Evolutionary conservation across 169 alveolate species (phyloP), one percentile per base, ranked within the genome.

Genomic region (Pseudocohnilembus persalinus): DNA sequence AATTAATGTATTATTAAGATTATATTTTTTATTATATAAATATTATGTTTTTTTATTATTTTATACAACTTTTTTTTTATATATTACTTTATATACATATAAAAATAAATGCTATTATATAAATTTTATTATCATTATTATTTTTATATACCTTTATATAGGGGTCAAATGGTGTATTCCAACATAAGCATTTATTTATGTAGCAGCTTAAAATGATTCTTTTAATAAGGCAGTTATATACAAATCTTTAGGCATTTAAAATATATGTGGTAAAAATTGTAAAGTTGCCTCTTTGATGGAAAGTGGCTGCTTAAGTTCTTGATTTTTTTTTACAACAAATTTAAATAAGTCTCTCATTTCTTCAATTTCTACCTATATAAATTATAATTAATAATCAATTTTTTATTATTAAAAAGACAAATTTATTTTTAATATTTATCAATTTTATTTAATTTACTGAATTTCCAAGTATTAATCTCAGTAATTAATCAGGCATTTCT

Each of bases 401-500:
- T n/a, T n/a, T n/a, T 49, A 49, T 11, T 49, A 11, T 49, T 49
- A 49, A 49, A 49, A 49, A 49, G 26, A 49, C 68, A 49, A 49
- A 49, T 49, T 49, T 49, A 49, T 49, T 49, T n/a, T n/a, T n/a
- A n/a, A n/a, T n/a, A n/a, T n/a, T n/a, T n/a, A n/a, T n/a, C n/a
- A n/a, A n/a, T n/a, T n/a, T 49, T 49, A 49, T 49, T 4, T 4
- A 11, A 49, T 20, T 49, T 49, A 49, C 86, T 28, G 96, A 88
- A 64, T 92, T 92, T 20, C 97, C 97, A 28, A 94, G 4, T 30
- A 91, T 94, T 32, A 91, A 82, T 77, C 96, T 83, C n/a, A 89
- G 81, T 20, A 94, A 79, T 0, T 84, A 84, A 29, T 94, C 97
- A 15, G 97, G 97, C 97, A 94, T 94, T 63, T 92, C 97, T 33